phyloP scores from a whole-genome alignment of 2,329 filamentous ascomycete genomes.

The Pyrenochaeta sp. region DNA sequence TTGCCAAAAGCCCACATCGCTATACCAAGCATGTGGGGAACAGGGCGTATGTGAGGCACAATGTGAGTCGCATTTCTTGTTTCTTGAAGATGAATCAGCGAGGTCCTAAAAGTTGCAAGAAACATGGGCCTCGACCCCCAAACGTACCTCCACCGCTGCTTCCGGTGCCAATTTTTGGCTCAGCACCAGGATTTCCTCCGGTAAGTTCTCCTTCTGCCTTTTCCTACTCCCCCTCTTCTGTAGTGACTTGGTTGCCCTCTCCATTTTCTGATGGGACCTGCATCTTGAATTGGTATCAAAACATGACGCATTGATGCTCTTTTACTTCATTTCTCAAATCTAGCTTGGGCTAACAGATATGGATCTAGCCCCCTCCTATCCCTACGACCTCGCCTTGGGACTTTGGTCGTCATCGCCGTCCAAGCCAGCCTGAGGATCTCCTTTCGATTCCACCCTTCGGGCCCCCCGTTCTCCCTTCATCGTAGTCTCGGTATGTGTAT shows the following conservation, averaged over 20 bases:
- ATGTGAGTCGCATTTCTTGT: neutral
- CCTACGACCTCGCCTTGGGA: constrained; percentile 1
- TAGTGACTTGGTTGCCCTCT: neutral
- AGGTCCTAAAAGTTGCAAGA: neutral
- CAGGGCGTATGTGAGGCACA: neutral
- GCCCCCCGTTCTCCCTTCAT: constrained; percentile 17
- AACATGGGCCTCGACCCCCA: neutral
- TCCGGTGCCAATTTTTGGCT: no score
- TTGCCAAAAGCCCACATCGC: neutral
- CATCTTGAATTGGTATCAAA: neutral
- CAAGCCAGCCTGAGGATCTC: constrained; percentile 6
- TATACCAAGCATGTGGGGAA: neutral
- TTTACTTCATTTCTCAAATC: constrained; percentile 6
- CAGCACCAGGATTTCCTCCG: constrained; percentile 6
- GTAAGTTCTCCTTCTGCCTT: neutral
- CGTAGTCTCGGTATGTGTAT: constrained; percentile 35
- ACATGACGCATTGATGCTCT: constrained; percentile 2
- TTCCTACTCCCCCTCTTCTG: neutral
- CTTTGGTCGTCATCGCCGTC: constrained; percentile 4
- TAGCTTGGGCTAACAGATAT: constrained; percentile 10
- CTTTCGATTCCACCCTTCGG: constrained; percentile 17
- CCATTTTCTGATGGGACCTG: neutral
- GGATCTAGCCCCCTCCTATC: neutral
- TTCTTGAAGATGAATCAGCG: neutral
- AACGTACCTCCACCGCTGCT: neutral